Evolutionary conservation across 495 filamentous ascomycete genomes (phyloP), one percentile per base, ranked within the genome.

Genomic region (Hyaloscypha bicolor): DNA sequence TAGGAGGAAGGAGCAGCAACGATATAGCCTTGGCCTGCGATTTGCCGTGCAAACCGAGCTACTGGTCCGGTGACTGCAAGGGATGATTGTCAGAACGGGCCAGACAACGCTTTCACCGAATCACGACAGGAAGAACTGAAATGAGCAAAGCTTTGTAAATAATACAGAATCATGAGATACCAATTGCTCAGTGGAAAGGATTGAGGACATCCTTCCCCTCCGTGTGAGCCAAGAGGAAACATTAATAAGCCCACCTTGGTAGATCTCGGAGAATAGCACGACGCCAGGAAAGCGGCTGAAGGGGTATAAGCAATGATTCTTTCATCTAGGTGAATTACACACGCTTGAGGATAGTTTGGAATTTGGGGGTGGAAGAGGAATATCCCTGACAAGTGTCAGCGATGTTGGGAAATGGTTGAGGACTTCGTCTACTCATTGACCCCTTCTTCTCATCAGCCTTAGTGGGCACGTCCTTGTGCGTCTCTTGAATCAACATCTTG

Each of bases 1-100:
- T 96, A 98, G 64, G 88, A 93, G 52, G 90, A 93, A 0, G 94
- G 93, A 0, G 93, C 94, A 5, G 89, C 94, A 65, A 92, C 93
- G 67, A 98, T 96, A 76, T 96, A 98, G 61, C 94, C 94, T 73
- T 96, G 93, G 4, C 93, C 89, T 31, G 93, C 92, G 60, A 98
- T 96, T 75, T 97, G 93, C 64, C 94, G 88, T 31, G 92, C 93
- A 72, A 98, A 96, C 55, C 94, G 89, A 51, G 90, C 85, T 22
- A 98, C 94, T 3, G 94, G 94, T 0, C 94, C 94, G 65, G 94
- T 97, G 16, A 97, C 94, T 96, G 60, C 65, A 66, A 65, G 60
- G 65, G 60, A 19, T 3, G 16, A 14, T 48, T 48, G 42, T 48
- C 16, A 48, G 42, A 48, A 4, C 42, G 16, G 16, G 42, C 4